phyloP scores from a whole-genome alignment of 208 protist species.

The Acanthamoeba royreba region DNA sequence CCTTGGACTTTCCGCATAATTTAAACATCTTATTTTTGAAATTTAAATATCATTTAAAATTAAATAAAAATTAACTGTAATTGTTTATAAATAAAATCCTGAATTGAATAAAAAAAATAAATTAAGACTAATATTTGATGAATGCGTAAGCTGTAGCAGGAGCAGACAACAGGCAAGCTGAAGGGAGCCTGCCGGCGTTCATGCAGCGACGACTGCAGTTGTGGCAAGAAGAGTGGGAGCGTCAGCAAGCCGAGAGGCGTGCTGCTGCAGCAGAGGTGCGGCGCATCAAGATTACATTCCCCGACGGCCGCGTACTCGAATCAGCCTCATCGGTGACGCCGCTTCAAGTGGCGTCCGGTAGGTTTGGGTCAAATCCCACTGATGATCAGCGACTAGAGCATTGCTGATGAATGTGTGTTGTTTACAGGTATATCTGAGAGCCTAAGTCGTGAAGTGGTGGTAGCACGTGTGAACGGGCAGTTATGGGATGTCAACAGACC shows the following conservation, averaged over 20 bases:
- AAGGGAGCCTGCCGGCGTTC: conserved; percentile 34
- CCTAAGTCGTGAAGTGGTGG: background rate
- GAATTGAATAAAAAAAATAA: background rate
- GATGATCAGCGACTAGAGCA: background rate
- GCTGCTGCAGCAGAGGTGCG: background rate
- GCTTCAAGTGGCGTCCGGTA: background rate
- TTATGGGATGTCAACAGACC: conserved; percentile 94
- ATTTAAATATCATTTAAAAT: no score
- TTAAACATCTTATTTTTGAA: no score
- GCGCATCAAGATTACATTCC: background rate
- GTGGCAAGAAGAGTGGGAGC: conserved; percentile 5
- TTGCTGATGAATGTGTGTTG: no score
- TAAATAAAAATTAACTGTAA: background rate
- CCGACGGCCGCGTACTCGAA: background rate
- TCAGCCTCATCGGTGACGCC: background rate
- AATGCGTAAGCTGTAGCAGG: background rate
- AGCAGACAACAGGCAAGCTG: background rate
- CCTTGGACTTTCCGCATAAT: no score
- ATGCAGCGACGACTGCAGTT: background rate
- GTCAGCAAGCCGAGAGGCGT: background rate
- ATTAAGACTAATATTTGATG: background rate
- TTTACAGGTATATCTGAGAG: conserved; percentile 27
- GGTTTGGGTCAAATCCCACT: background rate
- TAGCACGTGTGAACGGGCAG: conserved; percentile 87
- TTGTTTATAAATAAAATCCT: background rate